phyloP scores from a whole-genome alignment of 768 basidiomycete species.

The Leccinum subgranulosum region DNA sequence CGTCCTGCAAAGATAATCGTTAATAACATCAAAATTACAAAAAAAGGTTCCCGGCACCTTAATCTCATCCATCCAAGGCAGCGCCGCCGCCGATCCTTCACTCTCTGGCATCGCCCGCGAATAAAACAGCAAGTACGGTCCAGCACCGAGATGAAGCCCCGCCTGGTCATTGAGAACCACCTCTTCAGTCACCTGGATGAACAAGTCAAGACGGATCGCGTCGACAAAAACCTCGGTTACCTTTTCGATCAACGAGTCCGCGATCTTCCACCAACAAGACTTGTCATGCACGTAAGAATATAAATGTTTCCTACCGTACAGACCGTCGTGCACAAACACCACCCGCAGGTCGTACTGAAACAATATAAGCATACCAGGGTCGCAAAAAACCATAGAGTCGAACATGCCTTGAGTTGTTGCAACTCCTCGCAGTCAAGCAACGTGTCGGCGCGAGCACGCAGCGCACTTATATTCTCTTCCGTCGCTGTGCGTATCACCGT shows the following conservation, averaged over 20 bases:
- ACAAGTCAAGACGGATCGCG: not conserved
- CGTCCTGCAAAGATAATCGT: conserved; percentile 16
- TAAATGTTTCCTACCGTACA: conserved; percentile 72
- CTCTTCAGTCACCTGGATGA: conserved; percentile 63
- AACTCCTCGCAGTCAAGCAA: conserved; percentile 65
- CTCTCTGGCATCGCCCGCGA: conserved; percentile 33
- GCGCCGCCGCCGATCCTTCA: conserved; percentile 5
- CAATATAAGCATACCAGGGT: not conserved
- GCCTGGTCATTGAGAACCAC: conserved; percentile 63
- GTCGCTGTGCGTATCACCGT: conserved; percentile 40
- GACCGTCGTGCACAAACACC: conserved; percentile 74
- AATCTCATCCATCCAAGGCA: conserved; percentile 32
- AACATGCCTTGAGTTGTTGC: conserved; percentile 53
- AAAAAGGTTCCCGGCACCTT: conserved; percentile 14
- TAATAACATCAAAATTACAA: not conserved
- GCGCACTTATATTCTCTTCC: conserved; percentile 43
- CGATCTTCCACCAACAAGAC: conserved; percentile 77
- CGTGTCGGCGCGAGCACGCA: conserved; percentile 42
- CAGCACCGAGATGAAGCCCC: conserved; percentile 72
- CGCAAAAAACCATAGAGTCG: not conserved
- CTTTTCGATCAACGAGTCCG: conserved; percentile 67
- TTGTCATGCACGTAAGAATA: conserved; percentile 71
- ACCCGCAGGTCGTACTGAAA: conserved; percentile 77
- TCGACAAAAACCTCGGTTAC: conserved; percentile 28
- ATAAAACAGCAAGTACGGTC: conserved; percentile 79